Evolutionary conservation across 495 filamentous ascomycete genomes (phyloP).

Genomic region (Penicillium longicatenatum): DNA sequence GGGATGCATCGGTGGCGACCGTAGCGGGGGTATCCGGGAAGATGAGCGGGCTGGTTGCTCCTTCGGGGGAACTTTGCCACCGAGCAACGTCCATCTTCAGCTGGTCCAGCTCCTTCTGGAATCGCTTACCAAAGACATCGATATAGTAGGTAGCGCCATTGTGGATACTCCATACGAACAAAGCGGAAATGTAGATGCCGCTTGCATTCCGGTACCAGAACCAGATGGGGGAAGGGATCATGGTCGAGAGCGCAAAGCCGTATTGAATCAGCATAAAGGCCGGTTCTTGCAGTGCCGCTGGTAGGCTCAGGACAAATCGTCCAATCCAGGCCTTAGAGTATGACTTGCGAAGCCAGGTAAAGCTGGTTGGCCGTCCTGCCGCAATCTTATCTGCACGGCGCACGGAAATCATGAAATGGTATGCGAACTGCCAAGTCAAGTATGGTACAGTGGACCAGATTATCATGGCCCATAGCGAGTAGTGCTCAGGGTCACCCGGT

Average conservation of each 20-base stretch:
- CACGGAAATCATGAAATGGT: slow-evolving; percentile 93
- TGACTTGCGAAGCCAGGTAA: slow-evolving; percentile 92
- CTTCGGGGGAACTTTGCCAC: slow-evolving; percentile 68
- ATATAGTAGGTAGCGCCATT: slow-evolving; percentile 98
- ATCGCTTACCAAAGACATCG: slow-evolving; percentile 93
- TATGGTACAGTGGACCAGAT: slow-evolving; percentile 93
- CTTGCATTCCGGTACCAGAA: slow-evolving; percentile 87
- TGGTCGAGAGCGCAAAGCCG: slow-evolving; percentile 82
- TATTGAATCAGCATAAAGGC: slow-evolving; percentile 98
- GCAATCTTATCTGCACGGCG: slow-evolving; percentile 91
- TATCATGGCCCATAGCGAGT: slow-evolving; percentile 82
- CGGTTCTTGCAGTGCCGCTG: slow-evolving; percentile 73
- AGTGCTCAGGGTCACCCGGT: slow-evolving; percentile 70
- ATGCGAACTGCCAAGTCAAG: slow-evolving; percentile 84
- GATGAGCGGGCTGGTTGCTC: slow-evolving; percentile 33
- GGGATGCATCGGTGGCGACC: slow-evolving; percentile 16
- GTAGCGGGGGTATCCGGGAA: slow-evolving; percentile 26
- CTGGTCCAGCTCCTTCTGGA: slow-evolving; percentile 93
- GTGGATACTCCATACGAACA: slow-evolving; percentile 90
- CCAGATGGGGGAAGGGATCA: slow-evolving; percentile 93
- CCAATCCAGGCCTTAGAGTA: slow-evolving; percentile 90
- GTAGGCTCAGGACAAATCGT: slow-evolving; percentile 76
- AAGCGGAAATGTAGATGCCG: slow-evolving; percentile 68
- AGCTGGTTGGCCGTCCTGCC: slow-evolving; percentile 91
- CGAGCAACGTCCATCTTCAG: slow-evolving; percentile 87